These are phyloP conservation scores for Xylaria arbuscula DNA, from an alignment of 2,329 filamentous ascomycete species.

Conservation along the genomic window DNA sequence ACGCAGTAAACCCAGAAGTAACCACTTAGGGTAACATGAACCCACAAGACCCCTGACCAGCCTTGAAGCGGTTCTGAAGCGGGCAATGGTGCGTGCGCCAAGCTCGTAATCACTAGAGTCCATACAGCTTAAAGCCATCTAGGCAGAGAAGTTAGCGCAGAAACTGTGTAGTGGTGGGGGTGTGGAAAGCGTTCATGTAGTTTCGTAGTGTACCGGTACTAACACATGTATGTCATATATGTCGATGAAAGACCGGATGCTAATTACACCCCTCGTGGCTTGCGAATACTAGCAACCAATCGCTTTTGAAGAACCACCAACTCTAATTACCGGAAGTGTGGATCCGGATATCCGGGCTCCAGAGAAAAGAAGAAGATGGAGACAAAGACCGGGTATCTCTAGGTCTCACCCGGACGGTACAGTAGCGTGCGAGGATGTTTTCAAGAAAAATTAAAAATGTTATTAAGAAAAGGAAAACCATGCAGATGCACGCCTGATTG, in stretches of 20 bases:
- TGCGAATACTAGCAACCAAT: slow-evolving; percentile 23
- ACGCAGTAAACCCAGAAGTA: slow-evolving; percentile 10
- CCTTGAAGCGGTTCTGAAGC: slow-evolving; percentile 16
- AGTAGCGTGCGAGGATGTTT: slow-evolving; percentile 6
- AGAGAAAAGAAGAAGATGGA: slow-evolving; percentile 27
- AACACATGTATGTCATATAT: background rate
- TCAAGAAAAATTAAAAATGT: slow-evolving; percentile 1
- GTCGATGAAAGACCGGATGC: slow-evolving; percentile 28
- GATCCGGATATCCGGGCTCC: slow-evolving; percentile 32
- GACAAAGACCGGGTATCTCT: slow-evolving; percentile 27
- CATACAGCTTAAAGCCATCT: slow-evolving; percentile 13
- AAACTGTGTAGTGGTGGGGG: slow-evolving; percentile 24
- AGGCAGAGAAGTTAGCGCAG: slow-evolving; percentile 17
- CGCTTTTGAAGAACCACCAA: slow-evolving; percentile 15
- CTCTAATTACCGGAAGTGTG: slow-evolving; percentile 33
- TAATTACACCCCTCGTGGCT: slow-evolving; percentile 24
- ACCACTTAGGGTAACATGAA: slow-evolving; percentile 15
- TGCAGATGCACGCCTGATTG: slow-evolving; percentile 23
- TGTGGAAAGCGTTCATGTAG: background rate
- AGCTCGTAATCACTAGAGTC: slow-evolving; percentile 20
- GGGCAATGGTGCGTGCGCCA: slow-evolving; percentile 21
- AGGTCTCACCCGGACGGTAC: slow-evolving; percentile 31
- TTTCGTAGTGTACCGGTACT: background rate
- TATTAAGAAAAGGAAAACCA: slow-evolving; percentile 9
- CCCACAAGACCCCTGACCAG: slow-evolving; percentile 24